phyloP scores from a whole-genome alignment of 1,284 basidiomycete genomes.

The Bondarzewia mesenterica region DNA sequence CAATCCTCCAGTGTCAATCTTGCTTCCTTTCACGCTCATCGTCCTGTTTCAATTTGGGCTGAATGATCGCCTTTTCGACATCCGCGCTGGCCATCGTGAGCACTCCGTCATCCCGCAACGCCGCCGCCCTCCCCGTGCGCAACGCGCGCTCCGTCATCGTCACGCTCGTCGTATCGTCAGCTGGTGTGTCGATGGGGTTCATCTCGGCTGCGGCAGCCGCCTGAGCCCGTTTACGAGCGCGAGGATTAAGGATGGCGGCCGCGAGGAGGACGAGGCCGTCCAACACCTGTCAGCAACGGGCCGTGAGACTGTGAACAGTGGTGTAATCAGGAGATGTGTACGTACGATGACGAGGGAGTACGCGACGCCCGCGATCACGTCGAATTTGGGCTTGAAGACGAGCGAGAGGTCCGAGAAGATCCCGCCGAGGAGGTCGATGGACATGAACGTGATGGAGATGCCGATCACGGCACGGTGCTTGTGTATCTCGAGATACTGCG shows the following conservation, averaged over 20 bases:
- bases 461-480: conserved; percentile 63
- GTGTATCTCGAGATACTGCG: conserved; percentile 66
- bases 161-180: not conserved
- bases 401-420: conserved; percentile 67
- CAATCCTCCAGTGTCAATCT: too few relatives aligned
- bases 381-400: conserved; percentile 59
- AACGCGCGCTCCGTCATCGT: not conserved
- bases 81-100: not conserved
- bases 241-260: conserved; percentile 57
- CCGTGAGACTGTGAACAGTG: not conserved
- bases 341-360: conserved; percentile 54
- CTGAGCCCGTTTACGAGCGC: conserved; percentile 10
- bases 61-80: not conserved
- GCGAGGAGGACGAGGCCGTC: conserved; percentile 52
- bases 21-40: too few relatives aligned
- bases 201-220: not conserved
- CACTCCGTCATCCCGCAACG: not conserved
- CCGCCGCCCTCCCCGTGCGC: not conserved
- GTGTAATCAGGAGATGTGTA: conserved; percentile 4
- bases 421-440: conserved; percentile 65
- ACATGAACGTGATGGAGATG: conserved; percentile 65
- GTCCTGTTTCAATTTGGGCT: too few relatives aligned
- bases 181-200: not conserved
- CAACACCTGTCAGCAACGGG: conserved; percentile 32
- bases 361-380: conserved; percentile 57